A percentile compares a stretch with the other conserved stretches of the same genome.
Conservation (phyloP, 306 rosid species). For the Glycine tomentella region DNA sequence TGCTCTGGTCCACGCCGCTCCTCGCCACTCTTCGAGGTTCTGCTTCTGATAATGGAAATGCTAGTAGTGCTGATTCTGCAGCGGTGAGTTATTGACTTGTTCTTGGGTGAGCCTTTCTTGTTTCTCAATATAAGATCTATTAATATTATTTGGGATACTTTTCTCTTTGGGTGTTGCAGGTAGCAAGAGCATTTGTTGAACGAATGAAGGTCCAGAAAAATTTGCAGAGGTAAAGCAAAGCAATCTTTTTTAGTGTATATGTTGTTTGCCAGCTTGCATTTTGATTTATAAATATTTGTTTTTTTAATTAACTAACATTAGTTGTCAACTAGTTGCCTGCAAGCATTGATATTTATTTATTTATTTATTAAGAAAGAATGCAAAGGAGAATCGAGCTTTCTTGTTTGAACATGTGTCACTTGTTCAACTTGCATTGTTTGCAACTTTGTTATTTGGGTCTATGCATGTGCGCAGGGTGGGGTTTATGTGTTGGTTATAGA, state of each 20-base stretch:
- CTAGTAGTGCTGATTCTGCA: constrained; percentile 57
- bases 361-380: not conserved
- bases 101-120: constrained; percentile 14
- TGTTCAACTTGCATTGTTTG: too few species aligned
- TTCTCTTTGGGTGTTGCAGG: constrained; percentile 57
- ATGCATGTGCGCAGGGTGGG: too few species aligned
- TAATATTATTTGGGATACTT: constrained; percentile 32
- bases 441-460: too few species aligned
- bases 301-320: not conserved
- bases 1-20: too few species aligned
- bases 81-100: constrained; percentile 57
- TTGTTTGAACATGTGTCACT: too few species aligned
- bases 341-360: constrained; percentile 32
- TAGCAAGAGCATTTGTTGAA: constrained; percentile 64
- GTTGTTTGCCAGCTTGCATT: constrained; percentile 33
- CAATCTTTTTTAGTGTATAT: not conserved
- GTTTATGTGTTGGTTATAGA: too few species aligned
- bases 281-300: constrained; percentile 16
- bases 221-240: constrained; percentile 70
- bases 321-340: not conserved
- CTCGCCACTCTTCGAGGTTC: constrained; percentile 54
- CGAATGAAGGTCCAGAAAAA: constrained; percentile 62
- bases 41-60: constrained; percentile 81
- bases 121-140: not conserved
- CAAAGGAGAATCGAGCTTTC: constrained; percentile 30